Conservation (phyloP, 2,329 filamentous ascomycete genomes). For the Lojkania enalia region DNA sequence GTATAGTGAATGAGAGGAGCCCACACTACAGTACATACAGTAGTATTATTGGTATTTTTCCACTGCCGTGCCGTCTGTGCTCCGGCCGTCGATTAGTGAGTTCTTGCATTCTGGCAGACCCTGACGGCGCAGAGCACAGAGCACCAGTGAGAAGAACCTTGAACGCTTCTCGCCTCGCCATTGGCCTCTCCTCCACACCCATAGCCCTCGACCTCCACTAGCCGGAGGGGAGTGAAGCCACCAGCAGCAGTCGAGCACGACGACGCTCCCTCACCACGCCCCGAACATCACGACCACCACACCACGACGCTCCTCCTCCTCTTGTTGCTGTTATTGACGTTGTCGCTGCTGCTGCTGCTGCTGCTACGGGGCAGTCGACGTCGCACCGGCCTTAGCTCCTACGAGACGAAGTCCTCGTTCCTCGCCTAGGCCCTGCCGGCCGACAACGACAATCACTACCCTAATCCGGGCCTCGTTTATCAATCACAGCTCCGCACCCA, state of each 20-base stretch:
- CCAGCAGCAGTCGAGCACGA: no score
- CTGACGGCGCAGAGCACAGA: constrained; percentile 2
- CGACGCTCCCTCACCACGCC: background rate
- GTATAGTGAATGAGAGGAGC: background rate
- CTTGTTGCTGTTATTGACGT: background rate
- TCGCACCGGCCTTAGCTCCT: constrained; percentile 7
- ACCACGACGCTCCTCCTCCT: background rate
- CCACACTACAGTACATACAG: background rate
- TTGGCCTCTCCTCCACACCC: background rate
- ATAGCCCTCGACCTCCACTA: background rate
- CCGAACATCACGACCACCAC: background rate
- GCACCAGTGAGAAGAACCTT: background rate
- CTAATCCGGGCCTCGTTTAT: background rate
- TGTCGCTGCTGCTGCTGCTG: constrained; percentile 1
- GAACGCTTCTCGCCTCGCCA: background rate
- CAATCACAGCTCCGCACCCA: background rate
- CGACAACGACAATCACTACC: background rate
- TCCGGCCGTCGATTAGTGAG: constrained; percentile 5
- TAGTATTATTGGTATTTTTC: background rate
- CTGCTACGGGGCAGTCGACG: constrained; percentile 2
- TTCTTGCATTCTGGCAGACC: constrained; percentile 8
- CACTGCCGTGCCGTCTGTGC: constrained; percentile 9
- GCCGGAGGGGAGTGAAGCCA: background rate
- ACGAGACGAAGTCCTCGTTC: constrained; percentile 1
- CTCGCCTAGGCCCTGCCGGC: background rate